Conservation (phyloP, 805 yeast genomes). For the Yarrowia bubula region DNA sequence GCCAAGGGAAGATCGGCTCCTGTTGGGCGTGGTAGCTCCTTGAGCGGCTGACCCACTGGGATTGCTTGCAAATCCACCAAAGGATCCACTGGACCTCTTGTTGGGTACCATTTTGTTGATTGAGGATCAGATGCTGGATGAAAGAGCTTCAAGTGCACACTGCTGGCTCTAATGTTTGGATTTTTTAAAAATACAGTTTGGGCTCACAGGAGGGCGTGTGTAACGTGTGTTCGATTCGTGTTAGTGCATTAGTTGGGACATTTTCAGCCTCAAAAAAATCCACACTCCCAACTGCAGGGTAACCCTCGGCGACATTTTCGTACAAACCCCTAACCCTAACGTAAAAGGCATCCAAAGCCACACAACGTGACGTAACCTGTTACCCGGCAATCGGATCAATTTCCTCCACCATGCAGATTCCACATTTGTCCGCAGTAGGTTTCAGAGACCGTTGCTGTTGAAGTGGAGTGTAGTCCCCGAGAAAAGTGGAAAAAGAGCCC, state of each 20-base stretch:
- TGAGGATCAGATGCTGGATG: slow-evolving; percentile 19
- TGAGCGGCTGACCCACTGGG: slow-evolving; percentile 1
- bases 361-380: neutral
- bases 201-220: slow-evolving; percentile 13
- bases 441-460: slow-evolving; percentile 8
- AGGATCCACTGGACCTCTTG: slow-evolving; percentile 24
- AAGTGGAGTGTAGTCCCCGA: neutral
- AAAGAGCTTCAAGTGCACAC: slow-evolving; percentile 2
- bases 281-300: neutral
- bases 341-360: neutral
- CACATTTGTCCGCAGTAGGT: slow-evolving; percentile 18
- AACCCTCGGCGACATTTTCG: neutral
- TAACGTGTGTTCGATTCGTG: slow-evolving; percentile 25
- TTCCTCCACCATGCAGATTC: slow-evolving; percentile 14
- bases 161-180: slow-evolving; percentile 20
- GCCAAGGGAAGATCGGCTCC: slow-evolving; percentile 10
- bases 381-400: slow-evolving; percentile 24
- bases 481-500: neutral
- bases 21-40: slow-evolving; percentile 8
- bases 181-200: slow-evolving; percentile 17
- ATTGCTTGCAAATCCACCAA: slow-evolving; percentile 13
- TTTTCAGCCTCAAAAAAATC: neutral
- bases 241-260: neutral
- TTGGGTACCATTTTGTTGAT: slow-evolving; percentile 15
- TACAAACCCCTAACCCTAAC: neutral